Base-by-base conservation (phyloP, 805 yeast genomes). In the Metschnikowia continentalis region DNA sequence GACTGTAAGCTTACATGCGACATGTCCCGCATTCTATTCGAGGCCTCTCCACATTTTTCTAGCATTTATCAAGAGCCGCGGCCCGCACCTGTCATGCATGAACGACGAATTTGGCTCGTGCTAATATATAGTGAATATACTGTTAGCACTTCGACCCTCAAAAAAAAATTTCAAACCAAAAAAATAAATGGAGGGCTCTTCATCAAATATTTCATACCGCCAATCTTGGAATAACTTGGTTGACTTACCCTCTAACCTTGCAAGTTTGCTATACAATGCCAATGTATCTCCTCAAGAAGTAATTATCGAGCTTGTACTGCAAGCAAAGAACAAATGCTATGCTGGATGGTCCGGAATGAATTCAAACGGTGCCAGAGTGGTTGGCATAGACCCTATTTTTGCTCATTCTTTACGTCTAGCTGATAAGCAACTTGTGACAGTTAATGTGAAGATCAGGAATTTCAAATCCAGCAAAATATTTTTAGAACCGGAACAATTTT, bases 261-360 rank as follows among this genome's bases (percentile, higher is more conserved):
- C 80, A 4, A 66, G 71, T 33, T 61, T 76, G 44, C 65, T 84
- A 23, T 75, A 73, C 61, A 71, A 74, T 54, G 79, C 84, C 6
- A 76, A 78, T 52, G 75, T 83, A 32, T 79, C 72, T 35, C 77
- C 80, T 3, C 90, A 84, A 59, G 76, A 79, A 57, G 81, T 84
- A 14, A 74, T 84, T 3, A 65, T 84, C 2, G 83, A 83, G 56
- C 54, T 59, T 53, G 77, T 74, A 42, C 59, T 50, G 48, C 53
- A 50, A 35, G 59, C 56, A 30, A 60, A 51, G 38, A 58, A 45
- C 32, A 70, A 60, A 50, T 59, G 48, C 3, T 83, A 75, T 55
- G 75, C 81, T 17, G 90, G 90, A 3, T 85, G 90, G 90, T 73
- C 85, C 13, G 90, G 90, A 1, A 70, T 79, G 73, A 64, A 76